Percentiles rank a stretch among this genome's conserved stretches.
Conservation (phyloP, 805 yeast genomes). For the Martiniozyma abietophila region DNA sequence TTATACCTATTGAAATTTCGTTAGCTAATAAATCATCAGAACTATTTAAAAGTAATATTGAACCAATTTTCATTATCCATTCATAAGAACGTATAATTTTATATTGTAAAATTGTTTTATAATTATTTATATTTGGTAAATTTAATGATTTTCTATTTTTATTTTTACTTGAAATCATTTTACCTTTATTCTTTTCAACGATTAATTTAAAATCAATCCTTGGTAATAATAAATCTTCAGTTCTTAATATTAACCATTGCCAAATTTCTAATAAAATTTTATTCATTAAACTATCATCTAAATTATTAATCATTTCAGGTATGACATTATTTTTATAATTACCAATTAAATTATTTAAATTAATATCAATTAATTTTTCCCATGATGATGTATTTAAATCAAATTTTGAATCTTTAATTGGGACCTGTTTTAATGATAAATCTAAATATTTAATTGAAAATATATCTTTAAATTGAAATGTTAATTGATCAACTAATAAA, state of each 20-base stretch:
- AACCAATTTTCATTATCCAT: no score
- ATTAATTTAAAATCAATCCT: no score
- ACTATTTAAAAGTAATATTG: no score
- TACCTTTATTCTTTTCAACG: no score
- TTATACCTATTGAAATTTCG: no score
- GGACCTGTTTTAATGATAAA: constrained; percentile 17
- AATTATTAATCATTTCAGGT: constrained; percentile 20
- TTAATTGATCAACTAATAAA: constrained; percentile 64
- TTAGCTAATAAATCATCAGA: no score
- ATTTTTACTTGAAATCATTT: no score
- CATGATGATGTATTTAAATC: constrained; percentile 15
- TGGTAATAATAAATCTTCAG: constrained; percentile 70
- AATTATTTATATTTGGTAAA: no score
- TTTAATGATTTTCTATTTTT: no score
- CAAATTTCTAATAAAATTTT: constrained; percentile 46
- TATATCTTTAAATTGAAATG: constrained; percentile 45
- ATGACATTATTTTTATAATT: constrained; percentile 18
- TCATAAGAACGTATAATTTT: no score
- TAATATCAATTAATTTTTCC: constrained; percentile 17
- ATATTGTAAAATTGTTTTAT: no score
- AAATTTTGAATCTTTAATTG: no score
- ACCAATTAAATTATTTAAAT: constrained; percentile 17
- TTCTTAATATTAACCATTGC: constrained; percentile 58
- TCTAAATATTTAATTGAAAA: constrained; percentile 26
- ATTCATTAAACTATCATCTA: constrained; percentile 25